phyloP scores from a whole-genome alignment of 768 basidiomycete species.

The Phylloporus sp. region DNA sequence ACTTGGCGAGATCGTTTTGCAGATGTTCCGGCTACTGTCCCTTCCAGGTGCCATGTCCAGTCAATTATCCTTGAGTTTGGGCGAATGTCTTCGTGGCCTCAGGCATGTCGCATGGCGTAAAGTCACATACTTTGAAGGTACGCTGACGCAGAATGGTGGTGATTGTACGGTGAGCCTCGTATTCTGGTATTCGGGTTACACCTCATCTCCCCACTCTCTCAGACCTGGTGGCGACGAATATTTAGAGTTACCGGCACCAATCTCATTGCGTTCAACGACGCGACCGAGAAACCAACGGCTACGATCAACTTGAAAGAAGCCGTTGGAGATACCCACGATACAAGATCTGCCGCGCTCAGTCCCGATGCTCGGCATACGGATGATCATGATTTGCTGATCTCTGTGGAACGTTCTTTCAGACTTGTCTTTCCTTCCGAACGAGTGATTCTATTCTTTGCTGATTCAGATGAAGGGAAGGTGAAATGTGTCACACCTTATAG shows the following conservation, averaged over 20 bases:
- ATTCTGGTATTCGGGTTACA: background rate
- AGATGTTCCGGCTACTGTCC: constrained; percentile 86
- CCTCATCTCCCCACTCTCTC: background rate
- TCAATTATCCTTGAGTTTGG: constrained; percentile 84
- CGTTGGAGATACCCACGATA: constrained; percentile 64
- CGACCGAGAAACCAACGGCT: constrained; percentile 83
- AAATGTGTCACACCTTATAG: constrained; percentile 45
- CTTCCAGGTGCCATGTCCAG: constrained; percentile 75
- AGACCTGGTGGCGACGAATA: constrained; percentile 82
- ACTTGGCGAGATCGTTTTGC: constrained; percentile 83
- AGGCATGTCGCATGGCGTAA: constrained; percentile 93
- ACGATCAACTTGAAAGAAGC: constrained; percentile 92
- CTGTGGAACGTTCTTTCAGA: constrained; percentile 81
- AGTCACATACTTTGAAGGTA: constrained; percentile 89
- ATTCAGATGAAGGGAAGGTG: constrained; percentile 81
- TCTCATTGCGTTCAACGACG: constrained; percentile 86
- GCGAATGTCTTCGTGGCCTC: constrained; percentile 86
- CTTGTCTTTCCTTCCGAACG: constrained; percentile 73
- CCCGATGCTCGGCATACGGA: constrained; percentile 43
- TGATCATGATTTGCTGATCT: constrained; percentile 59
- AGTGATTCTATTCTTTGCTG: constrained; percentile 87
- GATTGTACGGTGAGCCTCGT: constrained; percentile 72
- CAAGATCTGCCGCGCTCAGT: constrained; percentile 41
- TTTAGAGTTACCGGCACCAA: constrained; percentile 82
- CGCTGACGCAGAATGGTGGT: constrained; percentile 88